phyloP scores from a whole-genome alignment of 257 asterid species.

The Solanum peruvianum region DNA sequence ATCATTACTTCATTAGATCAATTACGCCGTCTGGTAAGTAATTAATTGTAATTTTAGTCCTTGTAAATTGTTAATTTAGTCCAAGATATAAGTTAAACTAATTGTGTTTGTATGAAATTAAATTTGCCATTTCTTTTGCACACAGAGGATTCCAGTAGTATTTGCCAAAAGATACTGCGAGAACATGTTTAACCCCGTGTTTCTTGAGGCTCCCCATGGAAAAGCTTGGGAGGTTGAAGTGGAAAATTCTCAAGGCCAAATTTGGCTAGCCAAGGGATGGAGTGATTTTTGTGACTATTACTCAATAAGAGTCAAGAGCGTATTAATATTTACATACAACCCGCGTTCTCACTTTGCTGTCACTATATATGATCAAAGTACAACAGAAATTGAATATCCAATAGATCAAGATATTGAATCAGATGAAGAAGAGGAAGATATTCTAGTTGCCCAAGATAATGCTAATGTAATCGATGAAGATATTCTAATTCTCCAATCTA shows the following conservation, averaged over 20 bases:
- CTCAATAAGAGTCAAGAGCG: neutral
- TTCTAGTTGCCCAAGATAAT: no score
- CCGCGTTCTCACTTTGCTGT: neutral
- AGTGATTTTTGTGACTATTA: neutral
- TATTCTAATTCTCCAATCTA: no score
- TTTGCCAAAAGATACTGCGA: constrained; percentile 11
- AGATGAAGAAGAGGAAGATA: no score
- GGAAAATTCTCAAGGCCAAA: neutral
- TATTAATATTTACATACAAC: neutral
- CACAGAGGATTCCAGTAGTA: constrained; percentile 14
- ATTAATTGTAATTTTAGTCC: no score
- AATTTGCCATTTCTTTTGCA: neutral
- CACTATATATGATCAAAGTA: neutral
- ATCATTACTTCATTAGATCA: no score
- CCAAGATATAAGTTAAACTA: neutral
- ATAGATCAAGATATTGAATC: no score
- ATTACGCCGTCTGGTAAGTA: no score
- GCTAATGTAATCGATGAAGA: no score
- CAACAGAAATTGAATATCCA: neutral
- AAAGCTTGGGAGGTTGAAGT: constrained; percentile 12
- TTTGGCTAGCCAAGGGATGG: constrained; percentile 18
- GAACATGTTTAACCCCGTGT: constrained; percentile 2
- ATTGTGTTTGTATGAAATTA: neutral
- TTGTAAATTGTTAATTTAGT: no score
- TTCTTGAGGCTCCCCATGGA: constrained; percentile 20